These are phyloP conservation scores for Trametes elegans DNA, from an alignment of 768 basidiomycete genomes.

Conservation along the genomic window DNA sequence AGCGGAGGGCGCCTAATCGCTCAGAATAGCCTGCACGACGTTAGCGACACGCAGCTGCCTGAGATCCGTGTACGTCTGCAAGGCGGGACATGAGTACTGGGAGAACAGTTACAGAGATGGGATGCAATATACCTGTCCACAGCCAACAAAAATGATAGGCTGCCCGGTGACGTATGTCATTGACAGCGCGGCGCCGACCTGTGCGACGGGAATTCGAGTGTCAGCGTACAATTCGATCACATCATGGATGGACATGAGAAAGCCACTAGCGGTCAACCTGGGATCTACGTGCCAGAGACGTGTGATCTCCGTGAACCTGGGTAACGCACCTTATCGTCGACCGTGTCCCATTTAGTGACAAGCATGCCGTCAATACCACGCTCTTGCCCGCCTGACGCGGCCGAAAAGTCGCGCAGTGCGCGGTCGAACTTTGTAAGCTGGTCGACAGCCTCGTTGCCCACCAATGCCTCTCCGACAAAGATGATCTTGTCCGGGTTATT, in stretches of 20 bases:
- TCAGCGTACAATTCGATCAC: too few species aligned
- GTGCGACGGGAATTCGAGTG: not conserved
- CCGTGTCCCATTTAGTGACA: conserved; percentile 99
- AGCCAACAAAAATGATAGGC: conserved; percentile 97
- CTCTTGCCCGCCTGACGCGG: conserved; percentile 63
- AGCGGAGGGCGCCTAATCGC: conserved; percentile 44
- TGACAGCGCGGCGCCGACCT: conserved; percentile 97
- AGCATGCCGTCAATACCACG: conserved; percentile 98
- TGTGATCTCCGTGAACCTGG: not conserved
- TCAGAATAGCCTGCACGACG: conserved; percentile 90
- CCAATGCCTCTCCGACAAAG: conserved; percentile 97
- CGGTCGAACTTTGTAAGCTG: conserved; percentile 97
- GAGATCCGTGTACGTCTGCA: conserved; percentile 93
- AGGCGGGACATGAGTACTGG: not conserved
- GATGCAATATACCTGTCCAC: conserved; percentile 73
- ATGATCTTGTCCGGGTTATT: conserved; percentile 97
- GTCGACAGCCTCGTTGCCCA: conserved; percentile 98
- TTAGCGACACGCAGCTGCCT: conserved; percentile 87
- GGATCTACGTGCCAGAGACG: not conserved
- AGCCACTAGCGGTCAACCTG: too few species aligned
- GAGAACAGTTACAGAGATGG: not conserved
- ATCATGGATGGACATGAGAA: too few species aligned
- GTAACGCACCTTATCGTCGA: conserved; percentile 82
- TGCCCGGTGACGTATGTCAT: conserved; percentile 99
- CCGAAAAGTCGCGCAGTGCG: conserved; percentile 88